Percentiles rank a stretch among this genome's conserved stretches.
Evolutionary conservation across 2,329 filamentous ascomycete species (phyloP).

Genomic region (Trichoderma hamatum): DNA sequence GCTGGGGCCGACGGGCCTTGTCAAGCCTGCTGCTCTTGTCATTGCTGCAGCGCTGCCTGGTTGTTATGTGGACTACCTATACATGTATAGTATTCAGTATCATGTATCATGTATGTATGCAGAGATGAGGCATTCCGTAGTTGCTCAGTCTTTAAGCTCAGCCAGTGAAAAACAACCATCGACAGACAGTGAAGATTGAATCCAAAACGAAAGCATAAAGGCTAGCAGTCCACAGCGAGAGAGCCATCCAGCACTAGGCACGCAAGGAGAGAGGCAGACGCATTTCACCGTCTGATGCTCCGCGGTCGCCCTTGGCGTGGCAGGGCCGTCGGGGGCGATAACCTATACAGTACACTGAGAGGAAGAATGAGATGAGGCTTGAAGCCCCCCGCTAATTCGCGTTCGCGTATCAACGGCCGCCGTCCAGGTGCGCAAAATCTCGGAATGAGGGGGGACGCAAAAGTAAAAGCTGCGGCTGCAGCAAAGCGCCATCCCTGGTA

Average conservation of each 20-base stretch:
- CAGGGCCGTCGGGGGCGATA: slow-evolving; percentile 3
- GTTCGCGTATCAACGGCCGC: slow-evolving; percentile 20
- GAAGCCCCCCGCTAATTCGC: slow-evolving; percentile 8
- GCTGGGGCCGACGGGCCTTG: neutral
- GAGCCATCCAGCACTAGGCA: neutral
- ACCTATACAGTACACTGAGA: no score
- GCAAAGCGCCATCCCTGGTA: slow-evolving; percentile 2
- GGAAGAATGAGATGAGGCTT: slow-evolving; percentile 6
- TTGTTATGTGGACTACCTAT: neutral
- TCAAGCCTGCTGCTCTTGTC: neutral
- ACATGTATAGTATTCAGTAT: no score
- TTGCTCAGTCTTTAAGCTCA: neutral
- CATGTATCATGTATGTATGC: neutral
- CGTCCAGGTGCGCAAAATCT: slow-evolving; percentile 16
- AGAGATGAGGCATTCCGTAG: neutral
- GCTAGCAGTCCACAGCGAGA: neutral
- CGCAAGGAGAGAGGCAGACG: neutral
- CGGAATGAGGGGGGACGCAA: slow-evolving; percentile 1
- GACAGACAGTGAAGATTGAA: neutral
- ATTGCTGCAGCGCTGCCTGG: neutral
- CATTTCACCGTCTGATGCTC: slow-evolving; percentile 15
- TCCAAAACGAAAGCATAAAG: neutral
- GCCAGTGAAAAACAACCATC: no score
- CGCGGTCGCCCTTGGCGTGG: neutral
- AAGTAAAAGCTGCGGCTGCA: slow-evolving; percentile 14